Percentiles rank a stretch among this genome's conserved stretches.
Conservation (phyloP, 352 stramenopile genomes). For the Phytophthora multivora region DNA sequence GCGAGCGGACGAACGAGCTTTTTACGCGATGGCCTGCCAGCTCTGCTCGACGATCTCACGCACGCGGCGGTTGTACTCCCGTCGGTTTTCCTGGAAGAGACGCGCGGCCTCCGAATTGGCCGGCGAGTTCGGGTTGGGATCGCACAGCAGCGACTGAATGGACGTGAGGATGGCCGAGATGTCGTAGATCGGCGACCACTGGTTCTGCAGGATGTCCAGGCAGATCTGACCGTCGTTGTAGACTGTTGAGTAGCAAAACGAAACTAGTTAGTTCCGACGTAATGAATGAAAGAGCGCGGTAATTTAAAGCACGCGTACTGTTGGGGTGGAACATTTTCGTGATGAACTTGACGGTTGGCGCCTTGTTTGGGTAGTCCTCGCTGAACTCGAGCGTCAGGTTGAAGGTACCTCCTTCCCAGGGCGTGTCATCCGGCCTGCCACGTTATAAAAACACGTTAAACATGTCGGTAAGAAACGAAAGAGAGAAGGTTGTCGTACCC, state of each 20-base stretch:
- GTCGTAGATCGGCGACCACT: slow-evolving; percentile 99
- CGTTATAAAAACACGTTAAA: neutral
- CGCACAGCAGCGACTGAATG: slow-evolving; percentile 99
- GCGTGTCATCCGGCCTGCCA: slow-evolving; percentile 96
- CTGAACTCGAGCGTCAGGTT: slow-evolving; percentile 99
- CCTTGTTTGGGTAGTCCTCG: slow-evolving; percentile 99
- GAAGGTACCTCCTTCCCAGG: slow-evolving; percentile 99
- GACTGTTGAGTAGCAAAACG: slow-evolving; percentile 46
- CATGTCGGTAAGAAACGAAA: slow-evolving; percentile 17
- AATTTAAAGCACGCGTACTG: slow-evolving; percentile 57
- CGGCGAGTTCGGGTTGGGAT: slow-evolving; percentile 99
- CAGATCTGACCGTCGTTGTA: slow-evolving; percentile 94
- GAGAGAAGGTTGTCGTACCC: slow-evolving; percentile 47
- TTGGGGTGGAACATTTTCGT: slow-evolving; percentile 99
- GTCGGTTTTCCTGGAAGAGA: slow-evolving; percentile 98
- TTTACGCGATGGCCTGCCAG: slow-evolving; percentile 91
- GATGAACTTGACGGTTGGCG: slow-evolving; percentile 97
- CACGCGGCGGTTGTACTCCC: slow-evolving; percentile 99
- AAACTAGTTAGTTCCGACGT: slow-evolving; percentile 2
- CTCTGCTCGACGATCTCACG: slow-evolving; percentile 99
- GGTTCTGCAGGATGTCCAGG: slow-evolving; percentile 99
- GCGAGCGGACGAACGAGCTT: slow-evolving; percentile 16
- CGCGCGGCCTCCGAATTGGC: slow-evolving; percentile 98
- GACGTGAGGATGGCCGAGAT: slow-evolving; percentile 99
- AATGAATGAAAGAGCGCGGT: neutral